Conservation (phyloP, 805 yeast genomes). For the Candida piceae region DNA sequence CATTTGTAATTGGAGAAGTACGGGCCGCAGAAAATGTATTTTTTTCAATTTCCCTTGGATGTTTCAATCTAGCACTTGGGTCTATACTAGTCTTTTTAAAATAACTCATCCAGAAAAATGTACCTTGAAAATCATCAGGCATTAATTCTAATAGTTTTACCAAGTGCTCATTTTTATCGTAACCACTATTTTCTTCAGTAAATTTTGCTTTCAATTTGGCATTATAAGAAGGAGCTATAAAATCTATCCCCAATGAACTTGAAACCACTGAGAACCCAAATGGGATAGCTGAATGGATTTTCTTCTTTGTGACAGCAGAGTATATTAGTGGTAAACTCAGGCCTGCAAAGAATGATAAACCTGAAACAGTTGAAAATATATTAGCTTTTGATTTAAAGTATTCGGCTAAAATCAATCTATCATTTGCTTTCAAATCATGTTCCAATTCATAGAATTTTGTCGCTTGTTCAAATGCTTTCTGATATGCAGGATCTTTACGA, state of each 20-base stretch:
- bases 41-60: slow-evolving; percentile 38
- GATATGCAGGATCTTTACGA: slow-evolving; percentile 12
- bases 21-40: neutral
- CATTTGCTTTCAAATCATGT: slow-evolving; percentile 34
- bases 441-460: slow-evolving; percentile 47
- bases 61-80: slow-evolving; percentile 47
- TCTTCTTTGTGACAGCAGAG: slow-evolving; percentile 28
- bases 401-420: slow-evolving; percentile 37
- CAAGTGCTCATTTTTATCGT: too few relatives aligned
- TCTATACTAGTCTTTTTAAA: slow-evolving; percentile 47
- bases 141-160: slow-evolving; percentile 19
- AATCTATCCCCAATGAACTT: slow-evolving; percentile 26
- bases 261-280: too few relatives aligned
- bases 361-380: slow-evolving; percentile 32
- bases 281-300: slow-evolving; percentile 32
- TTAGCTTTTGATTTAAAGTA: slow-evolving; percentile 31
- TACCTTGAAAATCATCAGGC: slow-evolving; percentile 24
- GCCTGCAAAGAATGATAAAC: slow-evolving; percentile 32
- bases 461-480: slow-evolving; percentile 39
- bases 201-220: slow-evolving; percentile 20
- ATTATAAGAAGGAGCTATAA: slow-evolving; percentile 16
- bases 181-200: slow-evolving; percentile 21
- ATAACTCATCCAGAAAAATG: slow-evolving; percentile 44
- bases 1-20: neutral
- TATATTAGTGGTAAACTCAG: slow-evolving; percentile 38